These are phyloP conservation scores for Hortaea werneckii DNA, from an alignment of 2,329 filamentous ascomycete species.

Conservation along the genomic window DNA sequence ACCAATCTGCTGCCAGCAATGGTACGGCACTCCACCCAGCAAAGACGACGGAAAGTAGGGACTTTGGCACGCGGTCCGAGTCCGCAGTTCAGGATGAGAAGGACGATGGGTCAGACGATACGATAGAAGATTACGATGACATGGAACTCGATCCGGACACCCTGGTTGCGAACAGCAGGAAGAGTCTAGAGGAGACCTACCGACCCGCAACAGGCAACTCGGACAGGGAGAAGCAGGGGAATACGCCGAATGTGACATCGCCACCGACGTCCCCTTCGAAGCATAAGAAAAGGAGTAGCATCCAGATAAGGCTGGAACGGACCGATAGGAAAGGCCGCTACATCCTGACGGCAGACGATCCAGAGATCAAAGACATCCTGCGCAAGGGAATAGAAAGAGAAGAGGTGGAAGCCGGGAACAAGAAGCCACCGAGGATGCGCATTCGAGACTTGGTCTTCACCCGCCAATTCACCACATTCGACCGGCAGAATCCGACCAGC, in stretches of 20 bases:
- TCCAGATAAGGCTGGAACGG: slow-evolving; percentile 38
- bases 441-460: slow-evolving; percentile 58
- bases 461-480: slow-evolving; percentile 59
- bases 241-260: background rate
- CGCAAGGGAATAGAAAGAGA: slow-evolving; percentile 34
- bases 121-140: slow-evolving; percentile 34
- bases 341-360: slow-evolving; percentile 40
- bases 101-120: slow-evolving; percentile 17
- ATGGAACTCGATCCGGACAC: slow-evolving; percentile 28
- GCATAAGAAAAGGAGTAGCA: slow-evolving; percentile 26
- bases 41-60: background rate
- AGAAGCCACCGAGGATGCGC: slow-evolving; percentile 37
- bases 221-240: background rate
- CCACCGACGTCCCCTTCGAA: background rate
- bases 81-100: background rate
- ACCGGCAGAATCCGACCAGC: slow-evolving; percentile 56
- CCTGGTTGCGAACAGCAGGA: slow-evolving; percentile 26
- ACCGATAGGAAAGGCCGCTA: slow-evolving; percentile 38
- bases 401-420: slow-evolving; percentile 23
- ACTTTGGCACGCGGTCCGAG: background rate
- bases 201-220: slow-evolving; percentile 4
- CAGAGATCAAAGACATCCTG: slow-evolving; percentile 38
- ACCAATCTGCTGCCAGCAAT: background rate
- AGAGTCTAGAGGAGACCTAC: slow-evolving; percentile 15
- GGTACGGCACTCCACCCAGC: background rate